These are phyloP conservation scores for Bipolaris cookei DNA, from an alignment of 2,329 filamentous ascomycete genomes.

Conservation along the genomic window DNA sequence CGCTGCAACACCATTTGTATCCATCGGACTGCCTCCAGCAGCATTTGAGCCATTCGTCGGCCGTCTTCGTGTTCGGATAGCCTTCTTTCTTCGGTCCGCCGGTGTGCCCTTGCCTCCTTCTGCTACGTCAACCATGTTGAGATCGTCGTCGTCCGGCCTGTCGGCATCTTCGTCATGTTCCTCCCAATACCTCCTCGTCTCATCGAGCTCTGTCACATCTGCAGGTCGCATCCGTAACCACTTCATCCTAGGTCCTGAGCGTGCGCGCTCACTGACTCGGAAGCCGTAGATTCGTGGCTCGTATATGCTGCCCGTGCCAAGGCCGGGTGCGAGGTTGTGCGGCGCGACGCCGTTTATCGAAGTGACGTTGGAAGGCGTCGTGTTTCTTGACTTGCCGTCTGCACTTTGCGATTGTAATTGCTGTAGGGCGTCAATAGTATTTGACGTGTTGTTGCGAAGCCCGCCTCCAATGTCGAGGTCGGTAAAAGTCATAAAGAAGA, in stretches of 20 bases:
- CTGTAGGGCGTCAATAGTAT: slow-evolving; percentile 44
- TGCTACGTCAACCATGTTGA: slow-evolving; percentile 49
- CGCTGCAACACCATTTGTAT: slow-evolving; percentile 48
- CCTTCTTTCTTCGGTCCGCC: slow-evolving; percentile 47
- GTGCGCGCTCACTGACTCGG: slow-evolving; percentile 86
- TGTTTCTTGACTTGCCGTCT: slow-evolving; percentile 43
- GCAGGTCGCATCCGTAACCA: slow-evolving; percentile 88
- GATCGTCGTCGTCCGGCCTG: slow-evolving; percentile 46
- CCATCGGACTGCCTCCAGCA: slow-evolving; percentile 49
- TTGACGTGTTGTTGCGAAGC: slow-evolving; percentile 62
- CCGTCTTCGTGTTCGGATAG: slow-evolving; percentile 45
- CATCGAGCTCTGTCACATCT: slow-evolving; percentile 83
- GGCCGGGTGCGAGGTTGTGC: slow-evolving; percentile 84
- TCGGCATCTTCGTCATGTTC: slow-evolving; percentile 49
- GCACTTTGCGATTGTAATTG: slow-evolving; percentile 46
- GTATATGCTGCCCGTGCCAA: slow-evolving; percentile 84
- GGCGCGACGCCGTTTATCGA: slow-evolving; percentile 84
- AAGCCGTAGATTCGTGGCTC: slow-evolving; percentile 97
- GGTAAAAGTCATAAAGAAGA: slow-evolving; percentile 98
- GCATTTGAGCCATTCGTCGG: slow-evolving; percentile 40
- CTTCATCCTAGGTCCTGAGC: slow-evolving; percentile 92
- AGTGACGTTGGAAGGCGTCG: slow-evolving; percentile 44
- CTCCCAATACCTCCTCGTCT: slow-evolving; percentile 60
- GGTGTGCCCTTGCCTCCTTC: slow-evolving; percentile 37
- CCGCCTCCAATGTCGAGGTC: slow-evolving; percentile 84